These are phyloP conservation scores for Cladosporium sp. DNA, from an alignment of 2,329 filamentous ascomycete genomes.

Conservation along the genomic window DNA sequence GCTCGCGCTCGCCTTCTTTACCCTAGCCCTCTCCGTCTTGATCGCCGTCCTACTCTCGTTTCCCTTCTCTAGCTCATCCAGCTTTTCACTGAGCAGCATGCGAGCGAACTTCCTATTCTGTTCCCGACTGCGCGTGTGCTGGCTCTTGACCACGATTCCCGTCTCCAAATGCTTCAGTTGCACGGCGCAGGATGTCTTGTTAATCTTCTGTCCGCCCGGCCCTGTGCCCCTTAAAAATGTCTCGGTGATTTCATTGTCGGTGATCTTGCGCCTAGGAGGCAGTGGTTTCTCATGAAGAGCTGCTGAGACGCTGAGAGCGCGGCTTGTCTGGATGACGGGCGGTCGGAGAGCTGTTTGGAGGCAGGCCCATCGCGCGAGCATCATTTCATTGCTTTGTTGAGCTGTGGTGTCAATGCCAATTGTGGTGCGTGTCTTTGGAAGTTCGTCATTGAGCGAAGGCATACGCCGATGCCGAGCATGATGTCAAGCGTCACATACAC, in stretches of 20 bases:
- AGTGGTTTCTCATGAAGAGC: constrained; percentile 51
- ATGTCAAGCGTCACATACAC: no score
- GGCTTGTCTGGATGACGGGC: not conserved
- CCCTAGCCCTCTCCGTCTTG: constrained; percentile 59
- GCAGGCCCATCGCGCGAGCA: constrained; percentile 3
- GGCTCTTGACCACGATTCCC: constrained; percentile 88
- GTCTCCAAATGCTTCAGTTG: constrained; percentile 88
- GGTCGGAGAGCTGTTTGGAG: not conserved
- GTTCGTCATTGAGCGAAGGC: no score
- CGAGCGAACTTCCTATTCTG: constrained; percentile 87
- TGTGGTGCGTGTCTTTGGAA: no score
- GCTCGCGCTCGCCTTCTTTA: constrained; percentile 67
- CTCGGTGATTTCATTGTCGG: constrained; percentile 76
- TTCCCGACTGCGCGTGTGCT: constrained; percentile 79
- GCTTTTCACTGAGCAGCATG: constrained; percentile 66
- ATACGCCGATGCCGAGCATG: no score
- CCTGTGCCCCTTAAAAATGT: constrained; percentile 86
- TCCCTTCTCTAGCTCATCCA: constrained; percentile 73
- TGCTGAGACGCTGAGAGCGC: not conserved
- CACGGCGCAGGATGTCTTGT: constrained; percentile 94
- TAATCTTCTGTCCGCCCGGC: constrained; percentile 95
- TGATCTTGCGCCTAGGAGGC: constrained; percentile 70
- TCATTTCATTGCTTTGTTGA: constrained; percentile 1
- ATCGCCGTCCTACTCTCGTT: constrained; percentile 62
- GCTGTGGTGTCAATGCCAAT: no score